Conservation (phyloP, 345 rosid genomes). For the Pugionium dolabratum region DNA sequence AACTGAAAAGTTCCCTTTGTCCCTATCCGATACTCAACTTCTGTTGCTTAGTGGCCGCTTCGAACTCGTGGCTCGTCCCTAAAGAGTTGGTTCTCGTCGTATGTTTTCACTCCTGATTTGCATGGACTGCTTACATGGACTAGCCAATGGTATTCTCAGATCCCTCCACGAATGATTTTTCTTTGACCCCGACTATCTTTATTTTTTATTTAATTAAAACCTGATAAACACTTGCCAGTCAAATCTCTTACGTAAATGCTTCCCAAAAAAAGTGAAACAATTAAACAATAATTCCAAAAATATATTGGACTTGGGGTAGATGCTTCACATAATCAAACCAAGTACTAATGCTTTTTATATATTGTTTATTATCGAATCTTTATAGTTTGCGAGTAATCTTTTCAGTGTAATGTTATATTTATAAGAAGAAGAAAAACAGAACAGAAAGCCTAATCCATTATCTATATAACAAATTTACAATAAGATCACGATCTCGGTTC, state of each 20-base stretch:
- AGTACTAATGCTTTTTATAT: too few relatives aligned
- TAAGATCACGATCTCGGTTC: not conserved
- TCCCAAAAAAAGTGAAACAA: not conserved
- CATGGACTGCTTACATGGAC: constrained; percentile 20
- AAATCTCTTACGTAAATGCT: not conserved
- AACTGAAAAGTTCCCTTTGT: constrained; percentile 14
- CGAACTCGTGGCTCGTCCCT: constrained; percentile 1
- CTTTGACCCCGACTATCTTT: not conserved
- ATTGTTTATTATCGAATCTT: too few relatives aligned
- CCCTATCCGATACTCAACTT: constrained; percentile 11
- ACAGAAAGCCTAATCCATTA: constrained; percentile 5
- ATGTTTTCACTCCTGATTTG: not conserved
- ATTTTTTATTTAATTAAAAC: not conserved
- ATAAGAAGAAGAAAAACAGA: not conserved
- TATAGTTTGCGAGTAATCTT: too few relatives aligned
- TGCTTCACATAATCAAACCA: too few relatives aligned
- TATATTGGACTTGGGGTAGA: not conserved
- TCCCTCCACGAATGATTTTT: not conserved
- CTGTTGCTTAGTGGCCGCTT: constrained; percentile 6
- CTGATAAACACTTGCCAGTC: not conserved
- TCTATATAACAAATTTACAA: constrained; percentile 23
- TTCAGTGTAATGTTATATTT: too few relatives aligned
- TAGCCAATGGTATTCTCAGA: constrained; percentile 1
- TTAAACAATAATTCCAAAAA: not conserved
- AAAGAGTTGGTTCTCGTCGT: constrained; percentile 1